These are phyloP conservation scores for Cladobotryum protrusum DNA, from an alignment of 2,329 filamentous ascomycete genomes.

Conservation along the genomic window DNA sequence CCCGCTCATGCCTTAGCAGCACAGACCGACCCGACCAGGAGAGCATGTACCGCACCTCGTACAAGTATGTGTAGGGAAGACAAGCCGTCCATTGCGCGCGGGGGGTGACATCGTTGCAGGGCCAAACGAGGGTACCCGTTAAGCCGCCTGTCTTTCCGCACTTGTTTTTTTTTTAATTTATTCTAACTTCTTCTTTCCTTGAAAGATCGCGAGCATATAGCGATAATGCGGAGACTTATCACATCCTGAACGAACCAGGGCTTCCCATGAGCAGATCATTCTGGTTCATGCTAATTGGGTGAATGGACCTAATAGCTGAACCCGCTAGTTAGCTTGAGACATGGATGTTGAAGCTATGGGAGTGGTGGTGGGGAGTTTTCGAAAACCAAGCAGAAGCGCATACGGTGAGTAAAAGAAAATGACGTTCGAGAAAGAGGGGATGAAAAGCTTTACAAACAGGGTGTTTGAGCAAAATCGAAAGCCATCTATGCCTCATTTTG, in stretches of 20 bases:
- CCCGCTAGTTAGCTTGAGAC: slow-evolving; percentile 14
- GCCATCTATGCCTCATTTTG: background rate
- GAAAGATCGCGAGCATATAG: no score
- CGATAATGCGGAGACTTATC: no score
- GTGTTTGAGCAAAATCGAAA: background rate
- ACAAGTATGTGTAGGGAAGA: background rate
- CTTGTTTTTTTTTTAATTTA: no score
- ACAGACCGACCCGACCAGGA: background rate
- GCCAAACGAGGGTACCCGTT: no score
- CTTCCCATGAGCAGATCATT: slow-evolving; percentile 18
- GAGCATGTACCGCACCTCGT: no score
- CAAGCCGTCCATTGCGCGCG: background rate
- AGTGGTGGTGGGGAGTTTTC: background rate
- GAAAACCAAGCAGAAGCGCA: background rate
- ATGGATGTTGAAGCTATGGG: slow-evolving; percentile 13
- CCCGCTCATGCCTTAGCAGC: background rate
- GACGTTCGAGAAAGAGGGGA: slow-evolving; percentile 1
- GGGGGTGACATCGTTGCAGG: background rate
- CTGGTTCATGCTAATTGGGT: slow-evolving; percentile 18
- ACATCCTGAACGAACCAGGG: slow-evolving; percentile 1
- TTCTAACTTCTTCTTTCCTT: no score
- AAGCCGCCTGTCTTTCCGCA: no score
- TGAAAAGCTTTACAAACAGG: no score
- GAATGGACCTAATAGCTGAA: slow-evolving; percentile 17
- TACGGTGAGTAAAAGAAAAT: background rate